Conservation (phyloP, 1,284 basidiomycete species). For the Pseudozyma thailandica region DNA sequence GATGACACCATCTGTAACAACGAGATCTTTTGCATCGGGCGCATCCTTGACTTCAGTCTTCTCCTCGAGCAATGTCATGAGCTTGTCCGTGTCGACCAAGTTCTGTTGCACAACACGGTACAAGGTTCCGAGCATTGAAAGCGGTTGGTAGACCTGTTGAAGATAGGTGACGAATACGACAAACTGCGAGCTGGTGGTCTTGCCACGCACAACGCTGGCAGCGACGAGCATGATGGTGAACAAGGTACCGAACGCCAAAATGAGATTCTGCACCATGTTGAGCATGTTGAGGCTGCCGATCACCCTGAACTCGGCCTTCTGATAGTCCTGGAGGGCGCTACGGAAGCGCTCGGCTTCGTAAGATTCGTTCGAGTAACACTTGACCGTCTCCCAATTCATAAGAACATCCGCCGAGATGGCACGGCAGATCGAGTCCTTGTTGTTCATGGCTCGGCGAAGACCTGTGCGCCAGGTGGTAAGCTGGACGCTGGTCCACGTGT, state of each 20-base stretch:
- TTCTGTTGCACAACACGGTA: conserved; percentile 68
- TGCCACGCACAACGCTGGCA: conserved; percentile 45
- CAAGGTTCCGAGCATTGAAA: conserved; percentile 61
- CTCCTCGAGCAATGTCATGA: conserved; percentile 67
- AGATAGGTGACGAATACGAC: conserved; percentile 84
- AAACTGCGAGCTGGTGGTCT: conserved; percentile 72
- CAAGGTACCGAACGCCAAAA: conserved; percentile 60
- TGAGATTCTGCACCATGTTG: conserved; percentile 63
- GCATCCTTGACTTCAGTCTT: conserved; percentile 81
- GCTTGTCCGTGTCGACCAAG: conserved; percentile 73
- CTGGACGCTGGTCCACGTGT: conserved; percentile 76
- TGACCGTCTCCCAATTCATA: conserved; percentile 70
- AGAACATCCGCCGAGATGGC: conserved; percentile 63
- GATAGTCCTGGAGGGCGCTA: conserved; percentile 80
- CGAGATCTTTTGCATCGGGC: conserved; percentile 78
- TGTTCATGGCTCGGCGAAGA: conserved; percentile 70
- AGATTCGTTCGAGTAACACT: conserved; percentile 83
- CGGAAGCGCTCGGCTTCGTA: conserved; percentile 81
- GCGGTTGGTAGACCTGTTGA: conserved; percentile 73
- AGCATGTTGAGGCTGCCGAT: conserved; percentile 62
- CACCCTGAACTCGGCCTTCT: conserved; percentile 79
- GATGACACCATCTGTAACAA: conserved; percentile 79
- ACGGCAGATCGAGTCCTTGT: conserved; percentile 58
- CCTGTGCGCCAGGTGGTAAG: conserved; percentile 79
- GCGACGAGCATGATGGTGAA: conserved; percentile 56